Conservation (phyloP, 129 eudicot genomes). For the Arctium lappa region DNA sequence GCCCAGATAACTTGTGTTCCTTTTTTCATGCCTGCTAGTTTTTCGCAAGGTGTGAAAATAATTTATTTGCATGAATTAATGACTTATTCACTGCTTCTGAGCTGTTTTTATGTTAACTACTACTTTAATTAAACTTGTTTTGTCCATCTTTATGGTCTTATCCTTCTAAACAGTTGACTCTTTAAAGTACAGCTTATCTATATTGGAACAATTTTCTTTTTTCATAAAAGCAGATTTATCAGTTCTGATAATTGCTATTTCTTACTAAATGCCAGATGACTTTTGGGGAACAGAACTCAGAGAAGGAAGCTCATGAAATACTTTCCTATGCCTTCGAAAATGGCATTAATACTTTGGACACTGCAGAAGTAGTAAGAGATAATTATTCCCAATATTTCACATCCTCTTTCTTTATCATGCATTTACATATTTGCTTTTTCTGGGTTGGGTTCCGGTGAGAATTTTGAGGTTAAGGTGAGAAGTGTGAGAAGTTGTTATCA, state of each 20-base stretch:
- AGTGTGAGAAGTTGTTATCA: too few species aligned
- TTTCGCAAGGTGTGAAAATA: background rate
- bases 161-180: background rate
- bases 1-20: background rate
- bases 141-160: conserved; percentile 6
- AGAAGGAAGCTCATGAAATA: conserved; percentile 91
- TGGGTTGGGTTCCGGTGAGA: too few species aligned
- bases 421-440: background rate
- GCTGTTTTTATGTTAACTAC: background rate
- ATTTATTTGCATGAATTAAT: background rate
- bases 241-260: conserved; percentile 18
- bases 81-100: background rate
- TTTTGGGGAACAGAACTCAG: conserved; percentile 94
- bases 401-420: conserved; percentile 4
- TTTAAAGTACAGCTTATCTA: conserved; percentile 3
- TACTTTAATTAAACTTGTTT: background rate
- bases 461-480: too few species aligned
- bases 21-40: background rate
- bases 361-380: conserved; percentile 75
- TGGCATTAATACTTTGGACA: conserved; percentile 82
- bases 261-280: conserved; percentile 64
- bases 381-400: background rate
- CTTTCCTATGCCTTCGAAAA: conserved; percentile 73
- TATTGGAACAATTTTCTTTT: background rate
- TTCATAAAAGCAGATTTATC: background rate